Evolutionary conservation across 345 rosid genomes (phyloP), one percentile per base, ranked within the genome.

Genomic region (Barbarea vulgaris): DNA sequence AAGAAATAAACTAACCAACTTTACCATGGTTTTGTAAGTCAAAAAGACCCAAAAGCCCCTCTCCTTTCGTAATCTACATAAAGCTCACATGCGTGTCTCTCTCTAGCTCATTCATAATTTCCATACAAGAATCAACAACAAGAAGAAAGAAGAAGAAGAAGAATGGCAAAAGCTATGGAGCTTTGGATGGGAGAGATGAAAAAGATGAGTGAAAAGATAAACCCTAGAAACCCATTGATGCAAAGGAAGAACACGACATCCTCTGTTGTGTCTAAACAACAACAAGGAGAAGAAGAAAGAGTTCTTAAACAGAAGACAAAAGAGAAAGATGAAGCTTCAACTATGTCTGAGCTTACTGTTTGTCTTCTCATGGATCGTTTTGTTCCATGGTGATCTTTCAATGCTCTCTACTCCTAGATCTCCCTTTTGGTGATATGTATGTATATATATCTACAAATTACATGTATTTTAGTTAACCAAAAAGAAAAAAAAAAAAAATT

Each of bases 341-440:
- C 84, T 6, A 85, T 90, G 84, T 87, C 91, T 11, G 98, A 93
- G 54, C 33, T 85, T 30, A 88, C 91, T 14, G 83, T 93, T 21
- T 85, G 83, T 79, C 64, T 90, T 84, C 83, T 93, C 41, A 88
- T 93, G 87, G 98, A 93, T 72, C 89, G 93, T 12, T 93, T 93
- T 82, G 98, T 83, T 19, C 91, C 90, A 69, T 87, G 87, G 73
- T 84, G 82, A 84, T 51, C 10, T n/a, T 33, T 30, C 9, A 51
- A 30, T 47, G 39, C 25, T 2, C 19, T 2, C 18, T 67, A 37
- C 30, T 48, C 42, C 42, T 18, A 67, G 22, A 47, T 66, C 54
- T 57, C 19, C 27, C 11, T 1, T 24, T 34, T 48, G 28, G 30
- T 67, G 2, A 27, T 67, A 42, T 39, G 24, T 60, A 21, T 48